These are phyloP conservation scores for Tylopilus sp. DNA, from an alignment of 1,284 basidiomycete species.

Conservation along the genomic window DNA sequence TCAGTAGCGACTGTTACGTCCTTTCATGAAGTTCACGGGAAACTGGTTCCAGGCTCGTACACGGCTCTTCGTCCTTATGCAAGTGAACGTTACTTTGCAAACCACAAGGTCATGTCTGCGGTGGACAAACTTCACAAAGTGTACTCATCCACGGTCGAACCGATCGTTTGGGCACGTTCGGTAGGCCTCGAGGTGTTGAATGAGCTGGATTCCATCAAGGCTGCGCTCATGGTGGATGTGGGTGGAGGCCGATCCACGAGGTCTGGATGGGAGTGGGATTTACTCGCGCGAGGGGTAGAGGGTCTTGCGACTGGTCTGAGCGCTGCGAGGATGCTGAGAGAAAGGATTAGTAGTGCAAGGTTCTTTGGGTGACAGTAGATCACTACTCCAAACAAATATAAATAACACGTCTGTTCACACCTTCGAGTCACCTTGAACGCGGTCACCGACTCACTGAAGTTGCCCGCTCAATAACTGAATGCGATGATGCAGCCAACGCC, in stretches of 20 bases:
- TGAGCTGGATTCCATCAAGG: conserved; percentile 86
- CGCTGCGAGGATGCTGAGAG: conserved; percentile 40
- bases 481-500: conserved; percentile 67
- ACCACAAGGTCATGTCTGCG: conserved; percentile 86
- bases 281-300: conserved; percentile 52
- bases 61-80: conserved; percentile 84
- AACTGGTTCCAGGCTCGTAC: conserved; percentile 69
- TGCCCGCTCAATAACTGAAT: not conserved
- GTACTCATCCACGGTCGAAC: conserved; percentile 73
- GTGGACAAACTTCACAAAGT: conserved; percentile 92
- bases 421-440: too few species aligned
- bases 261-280: conserved; percentile 45
- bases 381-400: conserved; percentile 21
- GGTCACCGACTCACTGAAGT: too few species aligned
- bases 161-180: conserved; percentile 88
- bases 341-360: too few species aligned
- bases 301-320: conserved; percentile 41
- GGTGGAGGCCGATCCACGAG: conserved; percentile 56
- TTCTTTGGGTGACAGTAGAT: too few species aligned
- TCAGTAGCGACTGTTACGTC: conserved; percentile 42
- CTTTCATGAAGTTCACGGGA: not conserved
- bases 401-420: conserved; percentile 27
- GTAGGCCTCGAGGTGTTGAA: conserved; percentile 93
- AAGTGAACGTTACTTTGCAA: conserved; percentile 84
- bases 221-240: conserved; percentile 84